Conservation (phyloP, 2,329 filamentous ascomycete genomes). For the Alternaria postmessia region DNA sequence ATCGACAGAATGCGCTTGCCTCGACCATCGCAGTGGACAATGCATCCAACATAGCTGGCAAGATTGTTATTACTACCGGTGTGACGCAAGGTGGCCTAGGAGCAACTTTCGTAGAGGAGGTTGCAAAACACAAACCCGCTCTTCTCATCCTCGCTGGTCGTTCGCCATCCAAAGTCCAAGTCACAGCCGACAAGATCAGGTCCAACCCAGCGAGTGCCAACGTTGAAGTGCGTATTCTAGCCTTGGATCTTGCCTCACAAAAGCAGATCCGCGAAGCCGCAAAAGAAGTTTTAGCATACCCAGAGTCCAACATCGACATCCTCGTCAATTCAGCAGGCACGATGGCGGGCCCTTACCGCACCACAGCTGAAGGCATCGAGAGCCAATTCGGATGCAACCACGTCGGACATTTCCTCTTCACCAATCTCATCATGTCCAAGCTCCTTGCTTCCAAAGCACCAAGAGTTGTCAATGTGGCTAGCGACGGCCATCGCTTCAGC, state of each 20-base stretch:
- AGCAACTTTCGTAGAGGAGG: constrained; percentile 35
- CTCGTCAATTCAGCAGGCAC: constrained; percentile 54
- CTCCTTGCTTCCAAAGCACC: constrained; percentile 44
- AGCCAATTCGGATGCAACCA: constrained; percentile 59
- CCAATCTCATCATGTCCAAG: constrained; percentile 55
- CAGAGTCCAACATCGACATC: constrained; percentile 52
- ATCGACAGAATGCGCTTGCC: constrained; percentile 32
- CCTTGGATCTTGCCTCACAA: constrained; percentile 51
- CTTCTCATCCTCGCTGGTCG: constrained; percentile 53
- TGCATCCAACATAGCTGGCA: constrained; percentile 57
- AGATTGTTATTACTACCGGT: constrained; percentile 50
- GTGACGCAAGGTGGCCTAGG: constrained; percentile 41
- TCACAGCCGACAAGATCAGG: constrained; percentile 50
- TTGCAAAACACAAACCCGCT: constrained; percentile 38
- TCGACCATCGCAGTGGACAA: constrained; percentile 50
- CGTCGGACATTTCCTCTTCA: constrained; percentile 59
- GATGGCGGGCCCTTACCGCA: constrained; percentile 44
- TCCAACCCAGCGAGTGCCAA: constrained; percentile 38
- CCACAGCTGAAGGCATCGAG: constrained; percentile 49
- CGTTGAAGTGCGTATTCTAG: constrained; percentile 43
- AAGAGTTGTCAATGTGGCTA: constrained; percentile 55
- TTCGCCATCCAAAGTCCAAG: constrained; percentile 51
- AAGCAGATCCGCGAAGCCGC: constrained; percentile 48
- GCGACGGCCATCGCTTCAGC: constrained; percentile 51
- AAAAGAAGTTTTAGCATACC: constrained; percentile 34